A percentile compares a stretch with the other conserved stretches of the same genome.
Evolutionary conservation across 495 filamentous ascomycete genomes (phyloP).

Genomic region (Staphylotrichum longicolle): DNA sequence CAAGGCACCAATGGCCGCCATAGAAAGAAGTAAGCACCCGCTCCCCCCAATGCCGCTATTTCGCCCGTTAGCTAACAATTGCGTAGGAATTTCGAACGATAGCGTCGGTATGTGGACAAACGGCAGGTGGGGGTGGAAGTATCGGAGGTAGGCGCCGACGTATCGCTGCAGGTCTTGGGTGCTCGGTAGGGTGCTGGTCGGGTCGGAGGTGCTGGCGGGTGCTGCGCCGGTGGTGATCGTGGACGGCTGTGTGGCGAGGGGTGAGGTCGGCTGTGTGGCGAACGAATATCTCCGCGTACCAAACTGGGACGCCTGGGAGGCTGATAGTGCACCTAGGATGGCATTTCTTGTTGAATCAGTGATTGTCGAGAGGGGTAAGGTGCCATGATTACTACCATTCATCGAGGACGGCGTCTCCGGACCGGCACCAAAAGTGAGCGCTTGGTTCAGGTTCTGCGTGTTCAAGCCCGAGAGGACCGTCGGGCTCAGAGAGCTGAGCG

Average conservation of each 20-base stretch:
- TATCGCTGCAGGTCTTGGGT: constrained; percentile 92
- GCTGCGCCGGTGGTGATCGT: constrained; percentile 66
- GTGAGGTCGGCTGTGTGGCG: constrained; percentile 63
- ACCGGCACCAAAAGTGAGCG: constrained; percentile 58
- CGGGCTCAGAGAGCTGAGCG: constrained; percentile 61
- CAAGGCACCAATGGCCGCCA: constrained; percentile 94
- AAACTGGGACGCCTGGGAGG: constrained; percentile 69
- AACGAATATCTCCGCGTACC: constrained; percentile 75
- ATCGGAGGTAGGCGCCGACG: constrained; percentile 85
- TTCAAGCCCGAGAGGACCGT: constrained; percentile 50
- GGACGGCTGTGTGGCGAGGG: constrained; percentile 52
- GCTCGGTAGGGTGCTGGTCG: constrained; percentile 63
- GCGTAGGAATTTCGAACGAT: constrained; percentile 78
- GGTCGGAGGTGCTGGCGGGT: constrained; percentile 50
- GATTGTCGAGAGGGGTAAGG: constrained; percentile 64
- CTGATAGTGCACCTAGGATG: constrained; percentile 69
- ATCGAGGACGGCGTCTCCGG: constrained; percentile 70
- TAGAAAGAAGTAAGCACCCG: constrained; percentile 88
- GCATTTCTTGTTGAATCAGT: constrained; percentile 91
- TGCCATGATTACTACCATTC: constrained; percentile 58
- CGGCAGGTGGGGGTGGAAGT: constrained; percentile 92
- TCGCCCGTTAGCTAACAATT: constrained; percentile 60
- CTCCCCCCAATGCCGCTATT: constrained; percentile 72
- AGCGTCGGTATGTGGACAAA: constrained; percentile 92
- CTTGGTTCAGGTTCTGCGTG: constrained; percentile 55